These are phyloP conservation scores for Cinnamomum micranthum DNA, from an alignment of 164 flowering plant species.

Conservation along the genomic window DNA sequence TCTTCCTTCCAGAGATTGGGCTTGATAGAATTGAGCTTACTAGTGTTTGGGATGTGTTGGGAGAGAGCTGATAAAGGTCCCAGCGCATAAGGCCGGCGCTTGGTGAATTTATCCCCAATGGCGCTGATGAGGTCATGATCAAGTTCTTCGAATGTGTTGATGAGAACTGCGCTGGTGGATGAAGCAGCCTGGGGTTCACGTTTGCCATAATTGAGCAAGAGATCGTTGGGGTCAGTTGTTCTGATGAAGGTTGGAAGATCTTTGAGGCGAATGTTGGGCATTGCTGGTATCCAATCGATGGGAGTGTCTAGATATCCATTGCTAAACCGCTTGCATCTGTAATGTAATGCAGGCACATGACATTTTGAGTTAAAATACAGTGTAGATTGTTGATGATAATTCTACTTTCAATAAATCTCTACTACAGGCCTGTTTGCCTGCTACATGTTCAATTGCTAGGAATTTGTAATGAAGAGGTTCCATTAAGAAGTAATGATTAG, in stretches of 20 bases:
- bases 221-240: conserved; percentile 16
- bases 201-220: conserved; percentile 7
- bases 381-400: too few species aligned
- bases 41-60: not conserved
- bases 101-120: not conserved
- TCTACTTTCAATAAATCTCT: too few species aligned
- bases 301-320: conserved; percentile 28
- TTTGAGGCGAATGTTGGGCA: conserved; percentile 20
- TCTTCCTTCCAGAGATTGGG: conserved; percentile 31
- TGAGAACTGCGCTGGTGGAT: conserved; percentile 1
- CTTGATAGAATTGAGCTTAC: not conserved
- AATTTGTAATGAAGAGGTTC: too few species aligned
- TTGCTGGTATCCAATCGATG: conserved; percentile 31
- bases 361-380: too few species aligned
- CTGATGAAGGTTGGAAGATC: conserved; percentile 18
- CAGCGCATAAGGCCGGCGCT: conserved; percentile 9
- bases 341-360: too few species aligned
- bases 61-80: conserved; percentile 25
- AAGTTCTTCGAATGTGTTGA: conserved; percentile 17
- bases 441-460: too few species aligned
- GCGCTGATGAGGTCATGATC: conserved; percentile 16
- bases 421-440: too few species aligned
- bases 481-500: too few species aligned
- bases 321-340: not conserved
- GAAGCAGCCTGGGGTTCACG: not conserved